These are phyloP conservation scores for Aphanomyces cochlioides DNA, from an alignment of 352 stramenopile genomes.

Conservation along the genomic window DNA sequence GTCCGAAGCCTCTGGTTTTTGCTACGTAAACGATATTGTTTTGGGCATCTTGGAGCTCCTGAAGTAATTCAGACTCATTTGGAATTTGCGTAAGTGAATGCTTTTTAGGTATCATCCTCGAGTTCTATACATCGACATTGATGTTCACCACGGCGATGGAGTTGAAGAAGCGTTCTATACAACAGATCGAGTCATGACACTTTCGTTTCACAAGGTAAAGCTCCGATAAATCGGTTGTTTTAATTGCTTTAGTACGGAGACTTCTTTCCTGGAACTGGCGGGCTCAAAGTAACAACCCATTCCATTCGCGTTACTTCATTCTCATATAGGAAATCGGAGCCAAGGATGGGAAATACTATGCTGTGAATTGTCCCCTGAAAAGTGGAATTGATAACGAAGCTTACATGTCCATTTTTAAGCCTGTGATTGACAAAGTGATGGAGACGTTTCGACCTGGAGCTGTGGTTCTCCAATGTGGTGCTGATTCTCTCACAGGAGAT, in stretches of 20 bases:
- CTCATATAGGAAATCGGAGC: slow-evolving; percentile 64
- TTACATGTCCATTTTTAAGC: slow-evolving; percentile 85
- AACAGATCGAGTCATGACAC: slow-evolving; percentile 98
- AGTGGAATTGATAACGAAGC: slow-evolving; percentile 98
- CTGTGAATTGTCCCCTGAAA: slow-evolving; percentile 98
- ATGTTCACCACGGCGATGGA: slow-evolving; percentile 99
- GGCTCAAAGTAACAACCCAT: slow-evolving; percentile 33
- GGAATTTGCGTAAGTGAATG: neutral
- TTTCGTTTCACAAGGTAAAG: slow-evolving; percentile 95
- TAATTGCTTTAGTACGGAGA: slow-evolving; percentile 83
- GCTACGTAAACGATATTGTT: slow-evolving; percentile 99
- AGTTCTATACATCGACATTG: slow-evolving; percentile 99
- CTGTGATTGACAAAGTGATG: slow-evolving; percentile 86
- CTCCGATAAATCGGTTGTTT: no score
- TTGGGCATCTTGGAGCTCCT: slow-evolving; percentile 98
- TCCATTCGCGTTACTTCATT: no score
- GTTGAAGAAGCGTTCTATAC: slow-evolving; percentile 99
- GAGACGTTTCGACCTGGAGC: slow-evolving; percentile 93
- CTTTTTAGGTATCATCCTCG: slow-evolving; percentile 77
- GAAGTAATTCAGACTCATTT: slow-evolving; percentile 58
- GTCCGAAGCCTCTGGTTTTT: slow-evolving; percentile 97
- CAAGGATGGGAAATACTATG: slow-evolving; percentile 95
- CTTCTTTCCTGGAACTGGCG: slow-evolving; percentile 96
- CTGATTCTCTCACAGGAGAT: slow-evolving; percentile 97
- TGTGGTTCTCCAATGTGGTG: slow-evolving; percentile 98